Base-by-base conservation (phyloP, 192 early-diverging fungal species). In the Gamsiella multidivaricata region DNA sequence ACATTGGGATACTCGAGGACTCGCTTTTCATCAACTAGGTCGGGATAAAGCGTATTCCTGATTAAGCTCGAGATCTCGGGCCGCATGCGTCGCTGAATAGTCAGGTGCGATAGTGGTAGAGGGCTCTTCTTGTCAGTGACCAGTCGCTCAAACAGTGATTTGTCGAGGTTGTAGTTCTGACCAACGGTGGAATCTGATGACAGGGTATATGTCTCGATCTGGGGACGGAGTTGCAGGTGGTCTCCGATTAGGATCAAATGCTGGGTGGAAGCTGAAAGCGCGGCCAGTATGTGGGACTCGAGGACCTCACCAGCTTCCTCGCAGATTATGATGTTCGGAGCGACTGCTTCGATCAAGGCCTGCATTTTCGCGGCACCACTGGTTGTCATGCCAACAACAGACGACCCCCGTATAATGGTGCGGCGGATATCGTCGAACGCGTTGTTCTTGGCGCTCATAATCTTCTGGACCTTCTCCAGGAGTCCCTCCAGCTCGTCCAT, bases 231-330 rank as follows among this genome's bases (percentile, higher is more conserved):
- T 55, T 83, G 82, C 36, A 62, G 32, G 49, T 70, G 74, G 42
- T 86, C 83, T 15, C 87, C 87, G 46, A 88, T 88, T 7, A 88
- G 61, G 39, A 88, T 84, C 18, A 88, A 29, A 54, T 88, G 87
- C 36, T 88, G 84, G 0, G 86, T 80, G 7, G 83, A 82, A 0
- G 58, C 29, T 3, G 82, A 81, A 0, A 88, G 72, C 0, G 84
- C 65, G 0, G 82, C 63, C 8, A 88, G 47, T 50, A 88, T 85
- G 49, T 88, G 87, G 0, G 87, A 82, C 57, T 88, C 87, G 2
- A 88, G 57, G 14, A 88, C 83, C 61, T 88, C 87, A 15, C 84
- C 87, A 0, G 87, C 87, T 63, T 88, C 87, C 71, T 88, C 87
- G 17, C 84, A 85, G 37, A 88, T 81, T 54, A 88, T 84, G 26